Evolutionary conservation across 148 eudicot genomes (phyloP), one percentile per base, ranked within the genome.

Genomic region (Vaccinium corymbosum): DNA sequence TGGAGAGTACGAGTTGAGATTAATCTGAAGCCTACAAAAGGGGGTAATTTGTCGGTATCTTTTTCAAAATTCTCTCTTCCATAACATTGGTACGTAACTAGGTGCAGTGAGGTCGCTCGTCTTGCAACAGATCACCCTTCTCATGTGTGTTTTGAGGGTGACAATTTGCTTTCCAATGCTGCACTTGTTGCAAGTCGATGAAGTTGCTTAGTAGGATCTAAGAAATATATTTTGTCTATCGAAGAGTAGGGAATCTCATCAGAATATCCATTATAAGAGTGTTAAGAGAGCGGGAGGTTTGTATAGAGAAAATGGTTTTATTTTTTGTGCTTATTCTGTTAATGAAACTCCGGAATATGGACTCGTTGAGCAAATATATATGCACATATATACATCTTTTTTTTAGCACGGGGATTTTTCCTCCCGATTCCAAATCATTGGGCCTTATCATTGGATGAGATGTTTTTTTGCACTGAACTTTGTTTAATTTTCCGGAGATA

Each of bases 1-100:
- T 3, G 85, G 87, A 90, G 94, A 90, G 51, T 92, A 92, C 75
- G 94, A 92, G 82, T 84, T 92, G 80, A 87, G 94, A 76, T 78
- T 90, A 66, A 83, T 88, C 84, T 92, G 80, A 84, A 61, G 55
- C 83, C 81, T 38, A n/a, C 15, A 3, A 3, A 10, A 17, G n/a
- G 22, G 19, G 17, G 76, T 48, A 76, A n/a, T 72, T 35, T 16
- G 4, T 32, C n/a, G 1, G 78, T 11, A 42, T 42, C 51, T 75
- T 38, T 46, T 19, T 7, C 22, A 46, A 75, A 46, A 10, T 75
- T 75, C 15, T 75, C 15, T 75, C 78, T 42, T 70, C 15, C 19
- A 14, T 29, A 71, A 71, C 49, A 35, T 32, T 71, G 76, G 10
- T 71, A 32, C 11, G 38, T 35, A 35, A 35, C 38, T 35, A 35